Evolutionary conservation across 306 rosid genomes (phyloP).

Genomic region (Macrotyloma uniflorum): DNA sequence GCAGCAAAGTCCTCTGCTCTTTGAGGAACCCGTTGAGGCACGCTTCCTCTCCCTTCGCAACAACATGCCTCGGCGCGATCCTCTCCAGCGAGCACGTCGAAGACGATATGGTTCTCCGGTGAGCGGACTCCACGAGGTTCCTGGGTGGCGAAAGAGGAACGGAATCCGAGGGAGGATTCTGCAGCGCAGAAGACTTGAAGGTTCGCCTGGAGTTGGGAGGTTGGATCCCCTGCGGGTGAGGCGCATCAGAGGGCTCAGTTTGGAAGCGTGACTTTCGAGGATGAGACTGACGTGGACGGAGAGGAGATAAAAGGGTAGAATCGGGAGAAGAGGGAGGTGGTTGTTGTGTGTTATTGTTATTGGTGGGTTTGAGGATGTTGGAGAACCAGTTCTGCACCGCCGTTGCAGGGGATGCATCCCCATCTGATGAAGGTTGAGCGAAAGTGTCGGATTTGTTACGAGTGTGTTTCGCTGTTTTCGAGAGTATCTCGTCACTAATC

Average conservation of each 20-base stretch:
- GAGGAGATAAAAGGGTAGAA: background rate
- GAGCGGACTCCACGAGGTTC: constrained; percentile 60
- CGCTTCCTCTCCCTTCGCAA: constrained; percentile 28
- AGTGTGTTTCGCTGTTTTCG: constrained; percentile 60
- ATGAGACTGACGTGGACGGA: constrained; percentile 54
- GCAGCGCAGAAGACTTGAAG: constrained; percentile 35
- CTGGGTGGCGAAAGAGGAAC: constrained; percentile 74
- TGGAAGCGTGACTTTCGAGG: constrained; percentile 70
- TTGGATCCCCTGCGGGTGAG: constrained; percentile 52
- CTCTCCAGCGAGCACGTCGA: constrained; percentile 66
- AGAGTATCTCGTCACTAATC: constrained; percentile 73
- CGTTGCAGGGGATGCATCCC: constrained; percentile 50
- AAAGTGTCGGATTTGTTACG: constrained; percentile 66
- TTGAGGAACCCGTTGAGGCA: constrained; percentile 67
- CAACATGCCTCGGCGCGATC: constrained; percentile 27
- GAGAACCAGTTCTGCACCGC: constrained; percentile 71
- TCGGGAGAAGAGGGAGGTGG: constrained; percentile 28
- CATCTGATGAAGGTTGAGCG: constrained; percentile 11
- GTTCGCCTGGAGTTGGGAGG: constrained; percentile 45
- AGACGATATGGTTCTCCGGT: constrained; percentile 60
- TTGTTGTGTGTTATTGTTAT: background rate
- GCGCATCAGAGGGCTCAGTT: constrained; percentile 53
- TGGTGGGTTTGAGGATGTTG: constrained; percentile 57
- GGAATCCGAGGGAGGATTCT: constrained; percentile 7
- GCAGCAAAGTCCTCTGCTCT: constrained; percentile 51